A percentile compares a stretch with the other conserved stretches of the same genome.
phyloP scores from a whole-genome alignment of 2,329 filamentous ascomycete species.

The Penicillium sp. region DNA sequence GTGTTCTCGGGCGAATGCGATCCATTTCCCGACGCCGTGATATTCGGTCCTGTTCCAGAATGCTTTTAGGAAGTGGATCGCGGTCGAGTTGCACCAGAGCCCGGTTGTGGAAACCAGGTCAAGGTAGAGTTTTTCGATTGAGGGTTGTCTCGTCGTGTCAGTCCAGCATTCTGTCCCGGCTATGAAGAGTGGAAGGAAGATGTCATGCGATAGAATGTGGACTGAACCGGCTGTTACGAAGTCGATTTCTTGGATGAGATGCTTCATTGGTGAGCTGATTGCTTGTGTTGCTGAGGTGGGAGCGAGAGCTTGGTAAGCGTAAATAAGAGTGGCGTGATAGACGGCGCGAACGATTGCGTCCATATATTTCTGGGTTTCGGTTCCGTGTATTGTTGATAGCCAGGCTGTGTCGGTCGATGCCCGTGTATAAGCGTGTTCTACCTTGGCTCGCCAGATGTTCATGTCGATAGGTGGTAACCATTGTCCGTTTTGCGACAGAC shows the following conservation, averaged over 20 bases:
- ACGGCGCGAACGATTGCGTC: slow-evolving; percentile 10
- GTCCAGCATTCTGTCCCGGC: slow-evolving; percentile 19
- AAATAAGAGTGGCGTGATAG: slow-evolving; percentile 21
- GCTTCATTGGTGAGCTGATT: not conserved
- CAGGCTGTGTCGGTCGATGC: slow-evolving; percentile 3
- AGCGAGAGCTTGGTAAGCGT: slow-evolving; percentile 21
- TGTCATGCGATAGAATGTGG: slow-evolving; percentile 20
- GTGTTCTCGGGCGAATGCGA: slow-evolving; percentile 8
- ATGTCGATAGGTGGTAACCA: slow-evolving; percentile 1
- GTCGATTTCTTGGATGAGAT: slow-evolving; percentile 1
- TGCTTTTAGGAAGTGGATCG: slow-evolving; percentile 17
- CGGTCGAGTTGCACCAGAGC: slow-evolving; percentile 14
- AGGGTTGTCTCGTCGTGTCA: not conserved
- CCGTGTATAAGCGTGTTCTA: slow-evolving; percentile 10
- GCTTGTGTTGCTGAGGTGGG: not conserved
- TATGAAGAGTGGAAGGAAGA: slow-evolving; percentile 27
- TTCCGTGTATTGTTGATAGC: slow-evolving; percentile 1
- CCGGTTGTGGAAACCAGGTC: slow-evolving; percentile 9
- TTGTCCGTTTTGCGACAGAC: not conserved
- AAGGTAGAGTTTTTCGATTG: slow-evolving; percentile 4
- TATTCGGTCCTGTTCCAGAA: slow-evolving; percentile 17
- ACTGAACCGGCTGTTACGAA: slow-evolving; percentile 1
- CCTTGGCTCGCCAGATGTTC: slow-evolving; percentile 6
- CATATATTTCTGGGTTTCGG: slow-evolving; percentile 5
- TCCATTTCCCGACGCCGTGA: slow-evolving; percentile 16